Evolutionary conservation across 2,329 filamentous ascomycete species (phyloP), one percentile per base, ranked within the genome.

Genomic region (Penicillium digitatum): DNA sequence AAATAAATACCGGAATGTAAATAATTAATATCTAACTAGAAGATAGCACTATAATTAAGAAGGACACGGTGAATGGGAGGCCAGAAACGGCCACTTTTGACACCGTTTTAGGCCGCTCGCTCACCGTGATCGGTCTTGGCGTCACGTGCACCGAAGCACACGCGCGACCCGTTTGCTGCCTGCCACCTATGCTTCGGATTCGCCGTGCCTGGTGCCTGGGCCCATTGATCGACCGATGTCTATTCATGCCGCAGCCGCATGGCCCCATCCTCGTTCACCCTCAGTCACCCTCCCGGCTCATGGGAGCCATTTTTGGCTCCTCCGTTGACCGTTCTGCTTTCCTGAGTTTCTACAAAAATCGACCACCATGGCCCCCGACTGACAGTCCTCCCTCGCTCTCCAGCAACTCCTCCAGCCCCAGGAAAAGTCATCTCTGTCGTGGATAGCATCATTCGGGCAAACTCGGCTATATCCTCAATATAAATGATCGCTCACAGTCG

Each of bases 71-170:
- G 52, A 61, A 42, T 56, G 31, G 50, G 55, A 54, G 55, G 57
- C 59, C 59, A 60, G 55, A 58, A 62, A 60, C 42, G 59, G 59
- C 57, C 18, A 45, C 55, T 43, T 58, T 51, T 48, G 57, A 55
- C 49, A 55, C 59, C 53, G 59, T 56, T 58, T 60, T 60, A 57
- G 14, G 55, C 56, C 40, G 22, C 55, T 38, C 38, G 20, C 52
- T 62, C 47, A 61, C 59, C 47, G 27, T 43, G 14, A 29, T 6
- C 34, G 50, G 53, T 40, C 56, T 56, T 59, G 47, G 57, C 50
- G 22, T 56, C 43, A 57, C 47, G 54, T 54, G 38, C 6, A 16
- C 9, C n/a, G 48, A 54, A 32, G 46, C 40, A 46, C 54, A 58
- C 54, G 40, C 42, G 37, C 46, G 2, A 11, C 39, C n/a, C n/a